Evolutionary conservation across 495 filamentous ascomycete genomes (phyloP), one percentile per base, ranked within the genome.

Genomic region (Penicillium alfredii): DNA sequence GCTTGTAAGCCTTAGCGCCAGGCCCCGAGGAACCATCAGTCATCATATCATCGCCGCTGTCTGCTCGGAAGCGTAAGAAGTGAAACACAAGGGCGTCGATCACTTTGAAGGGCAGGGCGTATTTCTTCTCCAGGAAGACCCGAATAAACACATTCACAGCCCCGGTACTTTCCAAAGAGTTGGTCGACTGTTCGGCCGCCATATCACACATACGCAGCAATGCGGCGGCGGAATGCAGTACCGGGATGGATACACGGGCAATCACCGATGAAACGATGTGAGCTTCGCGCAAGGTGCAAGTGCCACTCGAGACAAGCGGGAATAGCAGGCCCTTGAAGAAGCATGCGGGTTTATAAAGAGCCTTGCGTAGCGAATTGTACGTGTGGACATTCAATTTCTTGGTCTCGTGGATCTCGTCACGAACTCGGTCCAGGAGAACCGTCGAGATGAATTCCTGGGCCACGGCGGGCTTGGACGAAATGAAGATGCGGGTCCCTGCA

Each of bases 281-380:
- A 1, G 92, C 92, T 63, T 98, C 92, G 20, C 88, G 76, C 28
- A 97, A 63, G 4, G 88, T 90, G 66, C 88, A 94, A 17, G 78
- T 86, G 7, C 84, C 71, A 36, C 74, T 76, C 10, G 71, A 72
- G 0, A 90, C 81, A 8, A 98, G 71, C 3, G 93, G 93, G 52
- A 97, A 97, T 4, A 98, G 69, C 44, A 97, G 77, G 1, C 92
- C 92, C 60, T 96, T 96, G 71, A 99, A 97, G 64, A 93, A 99
- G 14, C 87, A 86, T 0, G 87, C 84, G 2, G 92, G 93, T 54
- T 96, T 97, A 71, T 95, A 99, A 6, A 97, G 71, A 3, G 81
- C 80, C 55, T 94, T 94, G 60, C 94, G 94, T 30, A 98, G 68
- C 2, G 86, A 78, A 40, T 88, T 85, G 71, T 94, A 99, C 3